Percentiles rank a stretch among this genome's conserved stretches.
phyloP scores from a whole-genome alignment of 495 filamentous ascomycete genomes.

The Achaetomiella virescens region DNA sequence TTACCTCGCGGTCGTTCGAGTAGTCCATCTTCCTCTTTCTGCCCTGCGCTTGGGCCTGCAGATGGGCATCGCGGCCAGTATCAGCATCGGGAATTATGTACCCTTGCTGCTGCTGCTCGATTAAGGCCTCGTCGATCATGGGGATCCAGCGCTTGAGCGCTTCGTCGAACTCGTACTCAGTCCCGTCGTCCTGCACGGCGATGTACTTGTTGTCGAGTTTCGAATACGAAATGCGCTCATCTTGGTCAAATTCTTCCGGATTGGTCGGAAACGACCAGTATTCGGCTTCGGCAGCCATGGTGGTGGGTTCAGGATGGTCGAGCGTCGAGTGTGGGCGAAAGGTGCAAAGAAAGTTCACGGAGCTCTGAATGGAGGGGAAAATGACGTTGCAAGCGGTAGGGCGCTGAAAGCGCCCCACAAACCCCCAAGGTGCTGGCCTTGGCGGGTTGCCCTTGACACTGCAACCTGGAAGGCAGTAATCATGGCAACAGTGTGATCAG shows the following conservation, averaged over 20 bases:
- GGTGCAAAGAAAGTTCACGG: background rate
- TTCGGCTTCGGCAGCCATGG: slow-evolving; percentile 25
- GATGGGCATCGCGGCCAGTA: slow-evolving; percentile 50
- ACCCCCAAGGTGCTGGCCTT: too few species aligned
- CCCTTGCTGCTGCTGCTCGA: slow-evolving; percentile 68
- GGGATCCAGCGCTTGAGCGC: slow-evolving; percentile 72
- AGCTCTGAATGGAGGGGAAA: background rate
- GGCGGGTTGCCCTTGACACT: too few species aligned
- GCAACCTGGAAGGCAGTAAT: too few species aligned
- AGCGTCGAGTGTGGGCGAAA: background rate
- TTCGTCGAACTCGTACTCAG: slow-evolving; percentile 76
- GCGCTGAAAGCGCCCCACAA: too few species aligned
- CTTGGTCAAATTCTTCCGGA: slow-evolving; percentile 67
- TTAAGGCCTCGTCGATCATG: slow-evolving; percentile 71
- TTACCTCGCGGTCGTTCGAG: slow-evolving; percentile 57
- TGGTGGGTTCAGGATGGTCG: background rate
- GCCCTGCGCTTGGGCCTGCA: slow-evolving; percentile 28
- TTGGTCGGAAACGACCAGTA: slow-evolving; percentile 59
- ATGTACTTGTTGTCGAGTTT: slow-evolving; percentile 73
- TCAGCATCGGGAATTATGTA: slow-evolving; percentile 53
- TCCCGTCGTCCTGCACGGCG: slow-evolving; percentile 76
- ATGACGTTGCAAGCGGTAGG: background rate
- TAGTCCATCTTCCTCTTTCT: slow-evolving; percentile 68
- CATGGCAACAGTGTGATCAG: too few species aligned
- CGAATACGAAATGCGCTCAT: slow-evolving; percentile 81